Evolutionary conservation across 2,329 filamentous ascomycete species (phyloP).

Genomic region (Neopestalotiopsis sp.): DNA sequence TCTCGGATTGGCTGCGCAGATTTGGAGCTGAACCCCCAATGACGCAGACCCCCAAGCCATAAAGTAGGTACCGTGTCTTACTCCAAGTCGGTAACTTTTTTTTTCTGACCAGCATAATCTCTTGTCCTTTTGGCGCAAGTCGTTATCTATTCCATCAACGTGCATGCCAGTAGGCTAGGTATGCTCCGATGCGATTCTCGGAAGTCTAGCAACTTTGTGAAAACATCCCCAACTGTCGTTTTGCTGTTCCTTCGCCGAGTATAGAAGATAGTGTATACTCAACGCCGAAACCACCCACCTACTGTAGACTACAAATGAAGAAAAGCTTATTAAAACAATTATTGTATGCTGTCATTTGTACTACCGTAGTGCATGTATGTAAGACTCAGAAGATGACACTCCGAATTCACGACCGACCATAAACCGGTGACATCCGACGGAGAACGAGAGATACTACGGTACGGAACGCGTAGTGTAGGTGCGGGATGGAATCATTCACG

Average conservation of each 20-base stretch:
- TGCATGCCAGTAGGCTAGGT: neutral
- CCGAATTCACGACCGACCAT: neutral
- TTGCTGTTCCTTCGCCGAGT: neutral
- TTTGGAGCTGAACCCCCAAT: neutral
- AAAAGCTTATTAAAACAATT: neutral
- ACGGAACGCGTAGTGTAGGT: neutral
- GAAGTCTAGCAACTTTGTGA: neutral
- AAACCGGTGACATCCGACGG: conserved; percentile 5
- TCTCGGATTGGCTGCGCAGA: neutral
- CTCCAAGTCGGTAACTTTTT: neutral
- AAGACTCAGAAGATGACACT: neutral
- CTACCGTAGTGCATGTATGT: neutral
- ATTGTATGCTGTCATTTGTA: neutral
- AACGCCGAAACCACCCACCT: no score
- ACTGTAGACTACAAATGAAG: no score
- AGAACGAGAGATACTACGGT: neutral
- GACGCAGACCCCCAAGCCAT: neutral
- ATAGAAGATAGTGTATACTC: no score
- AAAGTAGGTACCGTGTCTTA: neutral
- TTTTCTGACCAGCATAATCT: neutral
- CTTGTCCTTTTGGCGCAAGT: neutral
- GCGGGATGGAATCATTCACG: neutral
- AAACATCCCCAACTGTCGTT: no score
- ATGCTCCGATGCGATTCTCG: neutral
- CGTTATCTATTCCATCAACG: neutral